Conservation (phyloP, 768 basidiomycete species). For the Lepiota brunneoincarnata region DNA sequence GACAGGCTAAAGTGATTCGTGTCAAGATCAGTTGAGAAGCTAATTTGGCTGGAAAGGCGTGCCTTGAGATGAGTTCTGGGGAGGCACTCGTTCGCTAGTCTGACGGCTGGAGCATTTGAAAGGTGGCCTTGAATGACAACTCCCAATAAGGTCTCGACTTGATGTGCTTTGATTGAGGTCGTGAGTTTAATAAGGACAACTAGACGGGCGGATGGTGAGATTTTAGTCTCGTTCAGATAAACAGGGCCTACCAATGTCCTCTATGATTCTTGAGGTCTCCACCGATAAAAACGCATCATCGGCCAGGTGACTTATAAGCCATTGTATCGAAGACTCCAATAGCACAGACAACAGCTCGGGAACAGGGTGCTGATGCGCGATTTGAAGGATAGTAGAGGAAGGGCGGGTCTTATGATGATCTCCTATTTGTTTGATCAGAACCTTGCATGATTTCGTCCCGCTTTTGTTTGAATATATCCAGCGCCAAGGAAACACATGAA, state of each 20-base stretch:
- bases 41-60: slow-evolving; percentile 13
- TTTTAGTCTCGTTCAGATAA: slow-evolving; percentile 5
- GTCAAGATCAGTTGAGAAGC: slow-evolving; percentile 3
- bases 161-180: slow-evolving; percentile 44
- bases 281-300: background rate
- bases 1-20: slow-evolving; percentile 45
- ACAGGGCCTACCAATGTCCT: slow-evolving; percentile 5
- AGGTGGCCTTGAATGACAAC: slow-evolving; percentile 64
- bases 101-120: slow-evolving; percentile 33
- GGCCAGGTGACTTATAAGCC: slow-evolving; percentile 4
- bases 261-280: background rate
- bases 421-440: background rate
- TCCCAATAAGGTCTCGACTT: slow-evolving; percentile 71
- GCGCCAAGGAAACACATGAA: background rate
- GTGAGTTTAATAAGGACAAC: slow-evolving; percentile 27
- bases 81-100: slow-evolving; percentile 41
- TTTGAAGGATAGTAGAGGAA: background rate
- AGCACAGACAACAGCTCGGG: background rate
- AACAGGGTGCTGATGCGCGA: background rate
- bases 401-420: background rate
- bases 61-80: slow-evolving; percentile 61
- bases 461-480: background rate
- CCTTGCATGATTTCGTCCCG: background rate
- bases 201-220: slow-evolving; percentile 16
- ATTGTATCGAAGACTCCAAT: slow-evolving; percentile 3